Evolutionary conservation across 2,329 filamentous ascomycete species (phyloP).

Genomic region (Geosmithia morbida): DNA sequence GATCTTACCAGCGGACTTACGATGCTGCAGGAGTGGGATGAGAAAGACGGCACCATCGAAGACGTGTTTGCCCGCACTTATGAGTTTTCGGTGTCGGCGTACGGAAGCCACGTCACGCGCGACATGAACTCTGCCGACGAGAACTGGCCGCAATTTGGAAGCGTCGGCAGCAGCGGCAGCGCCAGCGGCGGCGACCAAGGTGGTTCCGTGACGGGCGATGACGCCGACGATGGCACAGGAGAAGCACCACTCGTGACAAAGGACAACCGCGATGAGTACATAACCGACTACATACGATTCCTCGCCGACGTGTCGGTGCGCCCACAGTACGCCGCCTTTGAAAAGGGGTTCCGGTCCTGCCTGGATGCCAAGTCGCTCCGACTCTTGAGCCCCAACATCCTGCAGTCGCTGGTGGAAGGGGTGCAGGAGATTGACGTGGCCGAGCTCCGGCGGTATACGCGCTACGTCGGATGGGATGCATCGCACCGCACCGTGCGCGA

Average conservation of each 20-base stretch:
- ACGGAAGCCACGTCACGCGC: conserved; percentile 41
- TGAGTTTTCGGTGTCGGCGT: conserved; percentile 57
- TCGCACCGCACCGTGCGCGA: conserved; percentile 54
- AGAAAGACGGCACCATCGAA: conserved; percentile 58
- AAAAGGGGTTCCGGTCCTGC: conserved; percentile 64
- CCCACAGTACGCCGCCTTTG: conserved; percentile 69
- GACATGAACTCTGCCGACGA: conserved; percentile 32
- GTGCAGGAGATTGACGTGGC: conserved; percentile 64
- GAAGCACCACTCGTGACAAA: conserved; percentile 67
- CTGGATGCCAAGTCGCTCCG: conserved; percentile 55
- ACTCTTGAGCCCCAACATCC: conserved; percentile 53
- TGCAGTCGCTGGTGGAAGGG: conserved; percentile 75
- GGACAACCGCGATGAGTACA: conserved; percentile 62
- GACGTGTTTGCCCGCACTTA: conserved; percentile 77
- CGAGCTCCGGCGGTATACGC: conserved; percentile 54
- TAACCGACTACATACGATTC: conserved; percentile 74
- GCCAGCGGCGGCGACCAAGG: conserved; percentile 15
- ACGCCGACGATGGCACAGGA: conserved; percentile 12
- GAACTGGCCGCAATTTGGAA: conserved; percentile 28
- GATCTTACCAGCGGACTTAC: conserved; percentile 62
- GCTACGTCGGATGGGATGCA: conserved; percentile 70
- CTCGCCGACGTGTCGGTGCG: conserved; percentile 64
- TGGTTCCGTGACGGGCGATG: conserved; percentile 34
- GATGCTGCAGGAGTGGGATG: conserved; percentile 61
- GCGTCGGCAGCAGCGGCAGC: background rate